Evolutionary conservation across 495 filamentous ascomycete species (phyloP), one percentile per base, ranked within the genome.

Genomic region (Penicillium argentinense): DNA sequence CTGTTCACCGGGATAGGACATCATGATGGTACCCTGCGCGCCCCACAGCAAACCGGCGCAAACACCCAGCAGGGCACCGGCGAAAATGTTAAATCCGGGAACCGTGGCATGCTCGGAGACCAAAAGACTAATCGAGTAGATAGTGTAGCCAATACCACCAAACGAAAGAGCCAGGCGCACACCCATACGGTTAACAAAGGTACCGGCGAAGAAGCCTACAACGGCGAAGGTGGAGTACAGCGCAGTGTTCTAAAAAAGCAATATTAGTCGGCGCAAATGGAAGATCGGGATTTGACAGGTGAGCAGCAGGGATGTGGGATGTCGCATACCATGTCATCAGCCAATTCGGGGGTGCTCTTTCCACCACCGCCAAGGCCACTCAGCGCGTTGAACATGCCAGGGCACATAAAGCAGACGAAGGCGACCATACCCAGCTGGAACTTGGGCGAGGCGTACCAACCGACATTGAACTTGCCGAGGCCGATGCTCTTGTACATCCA

Each of bases 361-460:
- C 78, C 78, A 47, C 68, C 78, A 26, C 78, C 78, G 28, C 78
- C 78, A 24, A 81, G 61, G 28, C 78, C 78, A 46, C 62, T 62
- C 29, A 81, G 59, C 12, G 78, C 88, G 60, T 92, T 93, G 73
- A 87, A 92, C 79, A 81, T 82, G 63, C 87, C 87, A 11, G 89
- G 88, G 59, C 88, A 92, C 50, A 93, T 63, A 76, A 93, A 92
- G 64, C 89, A 95, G 32, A 91, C 87, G 39, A 77, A 71, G 34
- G 72, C 63, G 22, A 77, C 70, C 47, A 76, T 60, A 22, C 60
- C 59, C 23, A 77, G 54, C 60, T 77, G 73, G 36, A 69, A 59
- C 49, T 76, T 76, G n/a, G 87, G 87, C 33, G 85, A 89, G 51
- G 87, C 86, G 66, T 85, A 91, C 78, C 82, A 88, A 26, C 76